A percentile compares a stretch with the other conserved stretches of the same genome.
Conservation (phyloP, 768 basidiomycete species). For the Trametes cingulata region DNA sequence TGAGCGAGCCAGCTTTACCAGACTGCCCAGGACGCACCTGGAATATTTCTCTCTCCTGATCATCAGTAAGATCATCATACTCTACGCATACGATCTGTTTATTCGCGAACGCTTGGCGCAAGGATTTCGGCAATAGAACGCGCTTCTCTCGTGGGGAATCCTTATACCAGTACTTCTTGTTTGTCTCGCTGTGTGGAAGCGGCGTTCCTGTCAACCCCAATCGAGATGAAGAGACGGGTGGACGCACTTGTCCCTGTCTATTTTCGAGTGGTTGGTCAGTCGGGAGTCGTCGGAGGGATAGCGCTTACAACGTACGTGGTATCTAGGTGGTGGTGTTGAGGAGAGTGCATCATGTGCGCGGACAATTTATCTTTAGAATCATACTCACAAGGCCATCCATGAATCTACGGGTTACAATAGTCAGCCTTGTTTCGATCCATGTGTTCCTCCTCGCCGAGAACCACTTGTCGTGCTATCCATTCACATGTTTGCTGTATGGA, state of each 20-base stretch:
- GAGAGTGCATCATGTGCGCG: not conserved
- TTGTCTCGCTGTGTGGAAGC: constrained; percentile 30
- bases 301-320: constrained; percentile 17
- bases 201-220: no score
- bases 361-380: not conserved
- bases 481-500: no score
- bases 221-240: no score
- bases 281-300: not conserved
- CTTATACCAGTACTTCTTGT: constrained; percentile 56
- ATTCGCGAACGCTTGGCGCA: constrained; percentile 58
- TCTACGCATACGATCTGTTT: constrained; percentile 78
- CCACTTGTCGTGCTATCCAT: no score
- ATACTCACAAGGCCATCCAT: constrained; percentile 54
- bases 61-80: constrained; percentile 48
- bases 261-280: not conserved
- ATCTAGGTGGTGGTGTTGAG: constrained; percentile 1
- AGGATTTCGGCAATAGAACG: constrained; percentile 49
- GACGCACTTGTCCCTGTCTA: constrained; percentile 22
- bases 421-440: not conserved
- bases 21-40: constrained; percentile 45
- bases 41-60: constrained; percentile 70
- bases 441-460: no score
- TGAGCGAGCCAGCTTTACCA: not conserved
- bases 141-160: constrained; percentile 20
- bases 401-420: constrained; percentile 41